Evolutionary conservation across 306 rosid genomes (phyloP).

Genomic region (Rubus parviflorus): DNA sequence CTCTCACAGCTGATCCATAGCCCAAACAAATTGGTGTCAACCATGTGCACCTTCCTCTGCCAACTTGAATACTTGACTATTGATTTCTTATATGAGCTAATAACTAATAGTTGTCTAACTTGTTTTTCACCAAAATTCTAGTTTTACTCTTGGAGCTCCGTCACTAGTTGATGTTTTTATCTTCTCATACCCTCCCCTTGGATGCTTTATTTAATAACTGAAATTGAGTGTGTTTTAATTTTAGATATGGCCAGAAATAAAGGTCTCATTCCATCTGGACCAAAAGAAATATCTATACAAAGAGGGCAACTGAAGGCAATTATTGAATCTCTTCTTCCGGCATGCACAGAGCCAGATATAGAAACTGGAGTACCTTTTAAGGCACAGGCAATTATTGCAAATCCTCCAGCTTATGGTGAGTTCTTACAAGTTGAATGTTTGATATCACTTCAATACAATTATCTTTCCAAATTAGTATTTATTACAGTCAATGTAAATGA

Average conservation of each 20-base stretch:
- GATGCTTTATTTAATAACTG: slow-evolving; percentile 22
- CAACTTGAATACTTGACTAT: neutral
- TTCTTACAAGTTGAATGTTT: slow-evolving; percentile 21
- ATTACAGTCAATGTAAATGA: neutral
- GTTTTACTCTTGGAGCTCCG: neutral
- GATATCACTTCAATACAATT: slow-evolving; percentile 32
- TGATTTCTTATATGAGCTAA: neutral
- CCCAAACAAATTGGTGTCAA: neutral
- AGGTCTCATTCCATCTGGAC: slow-evolving; percentile 92
- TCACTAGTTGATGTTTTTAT: neutral
- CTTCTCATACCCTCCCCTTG: neutral
- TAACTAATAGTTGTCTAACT: neutral
- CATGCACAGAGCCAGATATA: slow-evolving; percentile 86
- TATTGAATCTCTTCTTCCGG: slow-evolving; percentile 92
- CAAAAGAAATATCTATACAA: slow-evolving; percentile 76
- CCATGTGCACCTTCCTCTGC: neutral
- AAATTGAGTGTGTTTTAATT: slow-evolving; percentile 28
- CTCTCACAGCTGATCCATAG: too few species aligned
- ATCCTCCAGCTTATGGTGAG: slow-evolving; percentile 96
- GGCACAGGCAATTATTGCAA: slow-evolving; percentile 96
- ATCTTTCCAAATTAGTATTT: slow-evolving; percentile 4
- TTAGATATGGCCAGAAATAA: slow-evolving; percentile 93
- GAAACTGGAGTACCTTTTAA: slow-evolving; percentile 80
- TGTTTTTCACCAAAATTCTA: neutral
- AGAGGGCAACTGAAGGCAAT: slow-evolving; percentile 79